Evolutionary conservation across 2,329 filamentous ascomycete species (phyloP), one percentile per base, ranked within the genome.

Genomic region (Mollisia scopiformis): DNA sequence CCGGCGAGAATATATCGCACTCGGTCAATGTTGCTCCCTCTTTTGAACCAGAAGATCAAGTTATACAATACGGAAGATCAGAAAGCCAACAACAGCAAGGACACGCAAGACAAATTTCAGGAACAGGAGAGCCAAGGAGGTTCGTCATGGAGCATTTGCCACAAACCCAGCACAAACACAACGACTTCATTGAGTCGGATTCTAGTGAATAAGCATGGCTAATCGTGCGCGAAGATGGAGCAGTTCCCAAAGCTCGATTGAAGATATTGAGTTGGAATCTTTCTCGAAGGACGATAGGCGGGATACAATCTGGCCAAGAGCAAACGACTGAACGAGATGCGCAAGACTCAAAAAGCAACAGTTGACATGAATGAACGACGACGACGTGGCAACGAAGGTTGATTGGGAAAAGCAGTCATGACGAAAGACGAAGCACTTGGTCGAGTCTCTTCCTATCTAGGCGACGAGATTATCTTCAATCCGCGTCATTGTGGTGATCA

Each of bases 141-240:
- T 61, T 61, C 51, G 58, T 63, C 23, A 55, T 53, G 19, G 46
- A 60, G 28, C 30, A 30, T 5, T 43, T 55, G 14, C 55, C 57
- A 25, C 21, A 13, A 55, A 7, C 19, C 27, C 25, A 47, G 49
- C 49, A 25, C n/a, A 55, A 51, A 28, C 49, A 25, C 25, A 51
- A 46, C 27, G 51, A 60, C 35, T 35, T 53, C 27, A 21, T 61
- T 11, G 58, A 58, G 30, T 54, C 54, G 13, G 50, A 57, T 41
- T 46, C 54, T 23, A 63, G 61, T 57, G 52, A 30, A 31, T 61
- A 41, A 63, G 43, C 31, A 19, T 23, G 35, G 41, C 61, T 57
- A 50, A 57, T 27, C n/a, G 19, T 33, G 13, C 31, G 27, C n/a
- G 30, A 43, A 52, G 49, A 53, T 53, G 53, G 43, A 57, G 47